Conservation (phyloP, 1,139 yeast genomes). For the Candida anutae region DNA sequence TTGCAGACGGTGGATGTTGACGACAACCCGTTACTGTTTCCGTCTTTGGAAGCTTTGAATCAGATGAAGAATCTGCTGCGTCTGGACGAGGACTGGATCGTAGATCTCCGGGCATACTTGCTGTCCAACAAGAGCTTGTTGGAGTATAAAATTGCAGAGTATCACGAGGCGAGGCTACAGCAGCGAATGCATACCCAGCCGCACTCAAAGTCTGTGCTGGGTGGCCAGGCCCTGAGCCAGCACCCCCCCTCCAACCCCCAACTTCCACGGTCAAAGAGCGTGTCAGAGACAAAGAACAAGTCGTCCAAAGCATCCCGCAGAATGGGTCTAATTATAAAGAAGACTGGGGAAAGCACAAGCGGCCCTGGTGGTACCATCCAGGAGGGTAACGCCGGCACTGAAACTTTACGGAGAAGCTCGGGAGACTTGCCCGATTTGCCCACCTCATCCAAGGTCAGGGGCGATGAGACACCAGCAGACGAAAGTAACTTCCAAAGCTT, state of each 20-base stretch:
- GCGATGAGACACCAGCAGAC: slow-evolving; percentile 1
- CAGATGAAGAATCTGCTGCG: slow-evolving; percentile 25
- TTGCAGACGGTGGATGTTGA: slow-evolving; percentile 61
- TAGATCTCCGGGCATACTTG: slow-evolving; percentile 39
- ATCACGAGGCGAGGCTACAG: slow-evolving; percentile 5
- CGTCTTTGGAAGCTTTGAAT: slow-evolving; percentile 33
- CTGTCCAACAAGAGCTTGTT: slow-evolving; percentile 20
- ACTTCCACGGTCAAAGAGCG: slow-evolving; percentile 41
- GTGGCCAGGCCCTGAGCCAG: slow-evolving; percentile 4
- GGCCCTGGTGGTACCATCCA: neutral
- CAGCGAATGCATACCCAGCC: slow-evolving; percentile 4
- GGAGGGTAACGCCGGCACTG: neutral
- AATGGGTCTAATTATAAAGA: slow-evolving; percentile 60
- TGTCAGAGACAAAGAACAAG: slow-evolving; percentile 48
- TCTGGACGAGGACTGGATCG: slow-evolving; percentile 48
- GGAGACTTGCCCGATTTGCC: slow-evolving; percentile 2
- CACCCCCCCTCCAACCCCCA: slow-evolving; percentile 7
- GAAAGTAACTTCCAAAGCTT: neutral
- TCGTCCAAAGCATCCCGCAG: slow-evolving; percentile 55
- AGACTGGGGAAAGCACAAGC: slow-evolving; percentile 19
- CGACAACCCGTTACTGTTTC: slow-evolving; percentile 56
- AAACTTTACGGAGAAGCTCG: no score
- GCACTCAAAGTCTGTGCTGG: slow-evolving; percentile 4
- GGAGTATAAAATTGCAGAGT: slow-evolving; percentile 11
- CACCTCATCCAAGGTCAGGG: no score